Base-by-base conservation (phyloP, 164 flowering plant species). In the Macadamia integrifolia region DNA sequence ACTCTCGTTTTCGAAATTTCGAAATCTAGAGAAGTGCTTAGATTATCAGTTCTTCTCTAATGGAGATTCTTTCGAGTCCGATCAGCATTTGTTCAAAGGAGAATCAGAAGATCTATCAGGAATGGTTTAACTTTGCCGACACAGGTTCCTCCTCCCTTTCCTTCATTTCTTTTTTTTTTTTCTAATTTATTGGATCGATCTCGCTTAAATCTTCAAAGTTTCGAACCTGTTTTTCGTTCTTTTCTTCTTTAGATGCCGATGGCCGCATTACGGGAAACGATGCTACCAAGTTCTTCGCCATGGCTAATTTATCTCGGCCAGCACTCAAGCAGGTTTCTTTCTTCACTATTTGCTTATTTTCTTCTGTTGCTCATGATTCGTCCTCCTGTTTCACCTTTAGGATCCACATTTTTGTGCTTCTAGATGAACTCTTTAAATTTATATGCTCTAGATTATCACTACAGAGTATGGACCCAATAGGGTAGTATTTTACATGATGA, bases 241-340 rank as follows among this genome's bases (percentile, higher is more conserved):
- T 30, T 64, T 60, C 28, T 30, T 48, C 0, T 74, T 13, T 76
- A 92, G 99, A 95, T 70, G 82, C 85, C 12, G 99, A 95, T 81
- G 98, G 97, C 1, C 86, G 98, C 12, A 75, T 95, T 44, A 88
- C 91, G 1, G 99, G 97, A 1, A 78, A 60, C 44, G 99, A 95
- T 57, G 97, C 99, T 1, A 87, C 62, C 30, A 90, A 92, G 82
- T 92, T 95, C 84, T 95, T 95, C 65, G 70, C 83, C 31, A 74
- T 92, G 88, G 87, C 99, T 2, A 89, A 85, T 31, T 75, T 95
- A 67, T 74, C 98, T 17, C 88, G 98, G 9, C 79, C 81, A 2
- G 96, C 90, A 68, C 94, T 95, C 65, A 92, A 92, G 75, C 96
- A 88, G 97, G 98, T 91, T 75, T 14, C 3, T 18, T 55, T 10